phyloP scores from a whole-genome alignment of 805 yeast species.

The Ogataea angusta region DNA sequence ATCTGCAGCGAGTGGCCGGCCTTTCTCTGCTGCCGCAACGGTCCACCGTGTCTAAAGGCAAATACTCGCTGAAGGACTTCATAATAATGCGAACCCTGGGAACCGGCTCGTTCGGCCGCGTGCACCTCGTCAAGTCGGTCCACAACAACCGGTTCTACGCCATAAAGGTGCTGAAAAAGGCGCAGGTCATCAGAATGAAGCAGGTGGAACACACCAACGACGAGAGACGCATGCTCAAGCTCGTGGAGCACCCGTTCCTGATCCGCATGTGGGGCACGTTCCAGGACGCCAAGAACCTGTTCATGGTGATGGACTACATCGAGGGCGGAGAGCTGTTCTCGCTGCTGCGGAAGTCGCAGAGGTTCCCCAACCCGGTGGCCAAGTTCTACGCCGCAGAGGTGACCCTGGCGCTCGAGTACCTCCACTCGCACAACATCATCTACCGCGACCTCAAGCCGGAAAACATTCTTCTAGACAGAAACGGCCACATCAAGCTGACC shows the following conservation, averaged over 20 bases:
- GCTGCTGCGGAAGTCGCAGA: conserved; percentile 51
- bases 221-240: conserved; percentile 55
- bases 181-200: conserved; percentile 57
- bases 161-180: conserved; percentile 55
- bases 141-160: conserved; percentile 61
- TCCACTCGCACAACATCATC: conserved; percentile 55
- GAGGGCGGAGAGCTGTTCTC: conserved; percentile 63
- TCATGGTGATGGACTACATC: conserved; percentile 65
- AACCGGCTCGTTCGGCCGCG: conserved; percentile 61
- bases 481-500: conserved; percentile 59
- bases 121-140: conserved; percentile 54
- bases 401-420: conserved; percentile 53
- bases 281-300: conserved; percentile 53
- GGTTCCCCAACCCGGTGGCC: conserved; percentile 62
- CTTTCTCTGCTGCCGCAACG: conserved; percentile 31
- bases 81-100: conserved; percentile 57
- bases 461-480: conserved; percentile 54
- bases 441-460: conserved; percentile 63
- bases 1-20: conserved; percentile 27
- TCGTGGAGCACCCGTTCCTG: conserved; percentile 59
- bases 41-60: conserved; percentile 47
- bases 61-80: conserved; percentile 53
- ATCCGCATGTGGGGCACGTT: conserved; percentile 67
- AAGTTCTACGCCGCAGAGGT: conserved; percentile 65
- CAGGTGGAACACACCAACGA: conserved; percentile 65